These are phyloP conservation scores for Aspergillus clavatus DNA, from an alignment of 2,329 filamentous ascomycete genomes.

Conservation along the genomic window DNA sequence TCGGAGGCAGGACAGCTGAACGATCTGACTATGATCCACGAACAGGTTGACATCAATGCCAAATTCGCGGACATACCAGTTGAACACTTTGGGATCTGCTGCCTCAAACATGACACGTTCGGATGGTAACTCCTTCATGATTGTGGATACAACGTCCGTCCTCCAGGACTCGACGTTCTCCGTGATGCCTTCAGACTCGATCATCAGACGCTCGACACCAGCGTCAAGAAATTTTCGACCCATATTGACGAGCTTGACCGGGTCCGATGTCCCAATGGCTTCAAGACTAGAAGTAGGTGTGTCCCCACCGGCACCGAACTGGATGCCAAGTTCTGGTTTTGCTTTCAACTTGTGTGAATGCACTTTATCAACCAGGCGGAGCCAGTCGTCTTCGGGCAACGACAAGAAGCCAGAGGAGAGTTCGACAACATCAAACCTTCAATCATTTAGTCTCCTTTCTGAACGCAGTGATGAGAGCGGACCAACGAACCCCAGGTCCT, in stretches of 20 bases:
- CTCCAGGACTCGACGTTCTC: constrained; percentile 53
- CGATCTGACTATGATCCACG: constrained; percentile 55
- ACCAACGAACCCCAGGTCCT: constrained; percentile 42
- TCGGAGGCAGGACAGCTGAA: constrained; percentile 50
- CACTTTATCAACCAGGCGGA: constrained; percentile 47
- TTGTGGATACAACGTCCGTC: constrained; percentile 52
- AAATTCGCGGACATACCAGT: constrained; percentile 55
- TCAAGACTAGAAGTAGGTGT: constrained; percentile 46
- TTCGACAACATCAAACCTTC: constrained; percentile 52
- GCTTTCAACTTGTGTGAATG: constrained; percentile 47
- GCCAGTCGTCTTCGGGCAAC: constrained; percentile 51
- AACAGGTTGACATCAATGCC: constrained; percentile 55
- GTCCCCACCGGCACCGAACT: constrained; percentile 55
- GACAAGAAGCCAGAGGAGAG: constrained; percentile 52
- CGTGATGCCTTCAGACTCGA: constrained; percentile 57
- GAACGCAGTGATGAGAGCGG: constrained; percentile 1
- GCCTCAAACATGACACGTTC: constrained; percentile 57
- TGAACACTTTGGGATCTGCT: constrained; percentile 52
- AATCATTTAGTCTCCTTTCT: neutral
- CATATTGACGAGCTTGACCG: constrained; percentile 46
- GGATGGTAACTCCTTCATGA: constrained; percentile 48
- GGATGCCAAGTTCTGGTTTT: constrained; percentile 54
- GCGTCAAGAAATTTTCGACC: constrained; percentile 48
- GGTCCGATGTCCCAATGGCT: constrained; percentile 47
- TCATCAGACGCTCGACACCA: constrained; percentile 54